Conservation (phyloP, 345 rosid species). For the Durio zibethinus region DNA sequence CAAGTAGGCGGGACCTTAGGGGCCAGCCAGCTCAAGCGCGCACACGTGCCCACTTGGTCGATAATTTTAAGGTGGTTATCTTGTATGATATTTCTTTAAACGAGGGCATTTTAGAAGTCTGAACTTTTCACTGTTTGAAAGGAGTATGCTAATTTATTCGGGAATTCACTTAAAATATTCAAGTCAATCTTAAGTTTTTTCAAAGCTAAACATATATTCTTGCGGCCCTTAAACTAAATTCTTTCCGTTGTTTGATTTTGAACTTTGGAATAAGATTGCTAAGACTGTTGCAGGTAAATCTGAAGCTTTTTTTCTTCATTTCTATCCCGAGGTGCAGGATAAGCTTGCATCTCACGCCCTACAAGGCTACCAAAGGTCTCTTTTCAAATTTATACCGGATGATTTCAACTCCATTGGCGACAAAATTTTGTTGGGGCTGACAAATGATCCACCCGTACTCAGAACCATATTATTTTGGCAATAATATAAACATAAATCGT, state of each 20-base stretch:
- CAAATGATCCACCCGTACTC: background rate
- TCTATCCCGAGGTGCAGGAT: background rate
- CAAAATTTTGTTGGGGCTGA: background rate
- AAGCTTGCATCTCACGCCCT: background rate
- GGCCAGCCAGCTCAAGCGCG: background rate
- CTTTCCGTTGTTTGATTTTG: background rate
- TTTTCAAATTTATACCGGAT: background rate
- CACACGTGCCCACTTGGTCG: background rate
- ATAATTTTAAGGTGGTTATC: background rate
- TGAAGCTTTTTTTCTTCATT: background rate
- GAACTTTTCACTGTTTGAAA: background rate
- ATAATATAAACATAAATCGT: background rate
- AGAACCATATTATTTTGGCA: background rate
- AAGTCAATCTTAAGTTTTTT: slow-evolving; percentile 1
- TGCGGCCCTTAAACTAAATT: background rate
- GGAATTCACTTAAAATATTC: background rate
- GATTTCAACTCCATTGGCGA: background rate
- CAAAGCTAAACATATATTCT: background rate
- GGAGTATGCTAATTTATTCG: background rate
- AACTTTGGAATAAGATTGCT: background rate
- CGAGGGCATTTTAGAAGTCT: background rate
- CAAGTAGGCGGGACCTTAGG: background rate
- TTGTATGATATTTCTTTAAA: background rate
- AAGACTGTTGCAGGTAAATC: background rate
- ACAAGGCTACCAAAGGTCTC: background rate